Conservation (phyloP, 805 yeast species). For the Clavispora santaluciae region DNA sequence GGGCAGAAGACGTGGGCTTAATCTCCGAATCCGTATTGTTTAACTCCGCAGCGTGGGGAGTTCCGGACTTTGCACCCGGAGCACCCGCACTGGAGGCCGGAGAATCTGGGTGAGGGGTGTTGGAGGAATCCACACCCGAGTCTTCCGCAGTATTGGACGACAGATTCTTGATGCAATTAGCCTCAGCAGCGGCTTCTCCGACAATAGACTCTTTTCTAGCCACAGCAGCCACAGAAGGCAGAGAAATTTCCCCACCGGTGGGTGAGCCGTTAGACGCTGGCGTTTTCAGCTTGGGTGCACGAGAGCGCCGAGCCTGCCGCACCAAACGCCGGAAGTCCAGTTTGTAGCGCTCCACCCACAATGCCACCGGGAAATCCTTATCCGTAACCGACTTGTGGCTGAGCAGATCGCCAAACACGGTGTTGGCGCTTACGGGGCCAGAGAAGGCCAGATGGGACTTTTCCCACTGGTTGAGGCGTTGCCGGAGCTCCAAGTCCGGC, state of each 20-base stretch:
- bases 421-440: conserved; percentile 7
- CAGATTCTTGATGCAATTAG: no score
- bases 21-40: background rate
- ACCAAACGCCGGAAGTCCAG: conserved; percentile 37
- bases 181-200: no score
- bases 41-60: background rate
- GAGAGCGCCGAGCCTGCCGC: conserved; percentile 26
- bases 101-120: no score
- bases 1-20: background rate
- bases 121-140: no score
- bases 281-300: background rate
- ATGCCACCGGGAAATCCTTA: conserved; percentile 42
- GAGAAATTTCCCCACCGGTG: no score
- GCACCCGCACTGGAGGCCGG: background rate
- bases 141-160: no score
- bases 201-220: no score
- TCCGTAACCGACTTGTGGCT: conserved; percentile 34
- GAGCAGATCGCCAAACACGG: conserved; percentile 18
- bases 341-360: conserved; percentile 39
- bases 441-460: conserved; percentile 30
- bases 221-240: no score
- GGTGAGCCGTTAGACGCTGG: no score
- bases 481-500: conserved; percentile 48
- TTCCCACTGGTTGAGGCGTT: conserved; percentile 67
- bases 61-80: background rate